Evolutionary conservation across 2,329 filamentous ascomycete species (phyloP).

Genomic region (Dactylonectria macrodidyma): DNA sequence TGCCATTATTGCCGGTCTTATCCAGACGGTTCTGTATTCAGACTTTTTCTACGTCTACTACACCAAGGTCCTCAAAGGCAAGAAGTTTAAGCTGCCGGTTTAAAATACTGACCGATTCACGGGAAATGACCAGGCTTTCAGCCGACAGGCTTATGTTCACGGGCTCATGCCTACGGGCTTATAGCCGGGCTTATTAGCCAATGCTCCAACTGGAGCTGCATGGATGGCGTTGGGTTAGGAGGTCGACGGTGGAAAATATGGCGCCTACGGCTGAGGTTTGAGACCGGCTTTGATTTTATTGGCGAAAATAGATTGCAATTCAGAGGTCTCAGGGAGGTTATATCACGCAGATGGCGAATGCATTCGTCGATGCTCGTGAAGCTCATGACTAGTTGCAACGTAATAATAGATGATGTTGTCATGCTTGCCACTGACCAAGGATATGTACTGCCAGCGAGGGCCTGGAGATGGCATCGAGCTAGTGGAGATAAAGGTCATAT

Average conservation of each 20-base stretch:
- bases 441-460: too few relatives aligned
- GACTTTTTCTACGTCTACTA: constrained; percentile 99
- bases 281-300: constrained; percentile 38
- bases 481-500: neutral
- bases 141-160: too few relatives aligned
- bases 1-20: constrained; percentile 87
- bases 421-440: too few relatives aligned
- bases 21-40: constrained; percentile 96
- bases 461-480: neutral
- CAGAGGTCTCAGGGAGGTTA: neutral
- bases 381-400: constrained; percentile 17
- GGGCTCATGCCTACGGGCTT: too few relatives aligned
- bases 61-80: constrained; percentile 91
- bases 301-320: constrained; percentile 46
- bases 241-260: constrained; percentile 47
- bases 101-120: constrained; percentile 57
- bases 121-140: neutral
- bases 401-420: neutral
- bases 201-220: constrained; percentile 44
- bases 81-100: constrained; percentile 89
- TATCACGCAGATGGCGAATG: constrained; percentile 8
- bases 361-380: constrained; percentile 3
- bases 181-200: neutral
- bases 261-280: constrained; percentile 47
- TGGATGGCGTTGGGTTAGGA: constrained; percentile 51